Percentiles rank a stretch among this genome's conserved stretches.
Evolutionary conservation across 2,329 filamentous ascomycete species (phyloP).

Genomic region (Ophiostoma quercus): DNA sequence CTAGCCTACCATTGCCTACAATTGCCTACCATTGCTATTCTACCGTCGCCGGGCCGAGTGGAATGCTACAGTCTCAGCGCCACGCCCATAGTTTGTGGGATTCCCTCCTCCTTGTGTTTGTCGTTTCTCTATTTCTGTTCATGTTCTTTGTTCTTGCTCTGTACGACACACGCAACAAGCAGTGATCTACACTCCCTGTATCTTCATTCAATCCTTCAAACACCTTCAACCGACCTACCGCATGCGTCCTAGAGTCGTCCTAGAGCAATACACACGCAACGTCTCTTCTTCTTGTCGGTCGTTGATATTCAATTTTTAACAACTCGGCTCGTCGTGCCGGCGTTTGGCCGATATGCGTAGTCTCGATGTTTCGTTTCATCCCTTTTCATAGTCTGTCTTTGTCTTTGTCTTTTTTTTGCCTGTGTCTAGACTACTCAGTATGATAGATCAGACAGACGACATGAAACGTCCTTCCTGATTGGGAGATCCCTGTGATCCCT

Average conservation of each 20-base stretch:
- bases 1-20: too few relatives aligned
- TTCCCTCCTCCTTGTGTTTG: neutral
- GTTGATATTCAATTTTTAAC: neutral
- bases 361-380: conserved; percentile 6
- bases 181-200: neutral
- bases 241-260: conserved; percentile 4
- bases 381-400: neutral
- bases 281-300: neutral
- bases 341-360: neutral
- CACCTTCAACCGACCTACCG: neutral
- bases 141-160: neutral
- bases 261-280: neutral
- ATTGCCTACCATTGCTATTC: neutral
- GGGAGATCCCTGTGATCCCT: neutral
- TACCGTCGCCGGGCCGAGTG: neutral
- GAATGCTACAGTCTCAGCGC: conserved; percentile 3
- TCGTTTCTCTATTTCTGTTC: neutral
- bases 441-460: neutral
- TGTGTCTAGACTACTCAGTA: neutral
- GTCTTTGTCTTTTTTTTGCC: neutral
- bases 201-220: neutral
- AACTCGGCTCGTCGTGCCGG: neutral
- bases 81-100: neutral
- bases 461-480: conserved; percentile 9
- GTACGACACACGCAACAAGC: neutral